Evolutionary conservation across 345 rosid genomes (phyloP).

Genomic region (Physaria fendleri): DNA sequence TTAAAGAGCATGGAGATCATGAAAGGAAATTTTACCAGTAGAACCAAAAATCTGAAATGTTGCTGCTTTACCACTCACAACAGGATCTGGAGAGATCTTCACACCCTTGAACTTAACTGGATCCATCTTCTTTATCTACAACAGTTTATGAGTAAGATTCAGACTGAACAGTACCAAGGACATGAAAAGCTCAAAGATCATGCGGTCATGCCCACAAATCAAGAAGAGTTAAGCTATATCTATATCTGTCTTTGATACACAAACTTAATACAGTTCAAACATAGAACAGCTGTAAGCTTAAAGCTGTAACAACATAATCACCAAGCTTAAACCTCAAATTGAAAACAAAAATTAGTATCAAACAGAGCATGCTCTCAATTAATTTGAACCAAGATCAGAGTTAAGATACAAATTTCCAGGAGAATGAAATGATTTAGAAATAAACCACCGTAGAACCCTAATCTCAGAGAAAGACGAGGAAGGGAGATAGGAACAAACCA

Average conservation of each 20-base stretch:
- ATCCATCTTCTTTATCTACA: constrained; percentile 40
- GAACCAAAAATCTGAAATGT: constrained; percentile 51
- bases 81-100: constrained; percentile 53
- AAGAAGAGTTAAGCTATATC: not conserved
- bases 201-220: not conserved
- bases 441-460: not conserved
- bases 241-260: too few relatives aligned
- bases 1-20: not conserved
- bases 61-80: constrained; percentile 44
- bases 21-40: constrained; percentile 32
- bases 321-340: not conserved
- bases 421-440: not conserved
- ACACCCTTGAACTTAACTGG: constrained; percentile 44
- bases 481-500: too few relatives aligned
- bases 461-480: too few relatives aligned
- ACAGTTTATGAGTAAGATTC: not conserved
- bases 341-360: not conserved
- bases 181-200: not conserved
- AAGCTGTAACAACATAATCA: not conserved
- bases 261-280: not conserved
- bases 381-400: not conserved
- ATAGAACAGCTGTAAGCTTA: not conserved
- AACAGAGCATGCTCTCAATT: not conserved
- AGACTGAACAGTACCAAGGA: not conserved
- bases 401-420: not conserved